Base-by-base conservation (phyloP, 1,284 basidiomycete species). In the Singerocomus inundabilis region DNA sequence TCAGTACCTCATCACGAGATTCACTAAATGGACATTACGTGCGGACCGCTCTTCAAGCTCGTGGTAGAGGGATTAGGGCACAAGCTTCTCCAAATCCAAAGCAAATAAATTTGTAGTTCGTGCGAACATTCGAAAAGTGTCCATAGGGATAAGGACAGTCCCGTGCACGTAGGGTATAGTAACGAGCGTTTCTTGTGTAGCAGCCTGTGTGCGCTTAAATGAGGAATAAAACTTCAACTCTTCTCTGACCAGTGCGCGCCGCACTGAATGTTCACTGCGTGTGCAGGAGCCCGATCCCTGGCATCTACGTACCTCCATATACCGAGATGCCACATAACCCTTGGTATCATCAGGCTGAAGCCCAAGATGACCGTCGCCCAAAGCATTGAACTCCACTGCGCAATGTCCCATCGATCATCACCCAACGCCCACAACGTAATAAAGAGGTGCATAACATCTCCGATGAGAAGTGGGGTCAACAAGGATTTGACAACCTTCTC, bases 371-470 rank as follows among this genome's bases (percentile, higher is more conserved):
- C 61, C 0, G 84, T 88, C 6, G 75, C 70, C 82, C 84, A 86
- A 16, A 88, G 62, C 75, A 85, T 81, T 0, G 81, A 77, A 56
- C 72, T 79, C 86, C 86, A 90, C 25, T 69, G 74, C 36, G 65
- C 57, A 21, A 85, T 56, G 48, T 79, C 66, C 82, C 84, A 89
- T 50, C 75, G 72, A 49, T 77, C 70, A 32, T 87, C 84, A 25
- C 84, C 87, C 25, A 88, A 67, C 0, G 84, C 84, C 83, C 83
- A 90, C 15, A 88, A 59, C 0, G 88, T 88, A 45, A 89, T 64
- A 46, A 68, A 74, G 48, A 89, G 61, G 59, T 90, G 86, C 11
- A 80, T 56, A 29, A 85, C 56, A 59, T 90, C 86, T 2, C 84
- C 87, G 28, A 85, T 61, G 36, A 88, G 72, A 9, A 90, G 77